Percentiles rank a stretch among this genome's conserved stretches.
These are phyloP conservation scores for Ogataea haglerorum DNA, from an alignment of 805 yeast genomes.

Conservation along the genomic window DNA sequence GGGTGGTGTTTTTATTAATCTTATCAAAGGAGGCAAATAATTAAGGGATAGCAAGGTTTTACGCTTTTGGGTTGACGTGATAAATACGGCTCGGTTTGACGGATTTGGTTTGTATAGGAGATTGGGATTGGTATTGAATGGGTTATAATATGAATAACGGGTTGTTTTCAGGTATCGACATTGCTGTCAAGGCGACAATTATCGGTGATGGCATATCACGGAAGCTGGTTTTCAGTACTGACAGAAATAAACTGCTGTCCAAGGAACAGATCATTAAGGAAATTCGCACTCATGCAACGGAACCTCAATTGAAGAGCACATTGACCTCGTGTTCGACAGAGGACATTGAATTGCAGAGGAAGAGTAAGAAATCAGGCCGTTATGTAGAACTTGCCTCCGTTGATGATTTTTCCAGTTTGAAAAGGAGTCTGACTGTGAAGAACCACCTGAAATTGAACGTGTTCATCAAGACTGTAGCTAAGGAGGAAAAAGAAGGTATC, in stretches of 20 bases:
- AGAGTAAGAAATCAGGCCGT: constrained; percentile 43
- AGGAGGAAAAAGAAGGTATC: neutral
- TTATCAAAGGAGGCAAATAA: constrained; percentile 7
- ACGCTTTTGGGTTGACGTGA: neutral
- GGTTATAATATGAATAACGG: neutral
- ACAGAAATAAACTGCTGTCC: constrained; percentile 5
- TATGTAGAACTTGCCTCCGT: constrained; percentile 38
- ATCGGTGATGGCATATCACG: neutral
- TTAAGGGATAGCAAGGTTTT: constrained; percentile 5
- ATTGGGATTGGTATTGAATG: neutral
- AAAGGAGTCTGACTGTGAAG: constrained; percentile 47
- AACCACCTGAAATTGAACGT: constrained; percentile 37
- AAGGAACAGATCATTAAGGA: constrained; percentile 9
- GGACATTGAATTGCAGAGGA: constrained; percentile 31
- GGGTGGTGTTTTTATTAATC: neutral
- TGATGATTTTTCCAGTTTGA: constrained; percentile 41
- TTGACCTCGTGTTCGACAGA: neutral
- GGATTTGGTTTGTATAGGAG: neutral
- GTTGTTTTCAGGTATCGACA: constrained; percentile 1
- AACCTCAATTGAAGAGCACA: neutral
- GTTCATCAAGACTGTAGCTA: neutral
- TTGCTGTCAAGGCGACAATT: constrained; percentile 7
- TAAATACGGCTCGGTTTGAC: neutral
- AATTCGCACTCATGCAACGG: neutral
- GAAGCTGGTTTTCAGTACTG: constrained; percentile 7